Evolutionary conservation across 2,329 filamentous ascomycete genomes (phyloP).

Genomic region (Byssoonygena ceratinophila): DNA sequence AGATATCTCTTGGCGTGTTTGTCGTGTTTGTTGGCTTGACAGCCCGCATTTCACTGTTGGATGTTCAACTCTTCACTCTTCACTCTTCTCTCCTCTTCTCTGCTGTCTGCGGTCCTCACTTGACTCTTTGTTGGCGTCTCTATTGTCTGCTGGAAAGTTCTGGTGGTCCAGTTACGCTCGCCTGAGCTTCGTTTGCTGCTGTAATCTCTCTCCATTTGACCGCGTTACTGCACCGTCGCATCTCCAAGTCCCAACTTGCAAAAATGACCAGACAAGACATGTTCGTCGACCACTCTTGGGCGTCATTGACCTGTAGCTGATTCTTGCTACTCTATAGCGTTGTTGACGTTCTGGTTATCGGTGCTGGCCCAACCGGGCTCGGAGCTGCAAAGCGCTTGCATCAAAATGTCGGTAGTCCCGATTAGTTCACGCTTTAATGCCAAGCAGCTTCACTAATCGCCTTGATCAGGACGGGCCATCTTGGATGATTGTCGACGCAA

Average conservation of each 20-base stretch:
- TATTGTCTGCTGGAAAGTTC: neutral
- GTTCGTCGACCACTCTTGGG: neutral
- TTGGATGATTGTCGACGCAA: slow-evolving; percentile 91
- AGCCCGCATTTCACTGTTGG: neutral
- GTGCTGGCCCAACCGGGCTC: slow-evolving; percentile 91
- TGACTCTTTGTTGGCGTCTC: neutral
- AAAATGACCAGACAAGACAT: slow-evolving; percentile 2
- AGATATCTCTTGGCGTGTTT: slow-evolving; percentile 2
- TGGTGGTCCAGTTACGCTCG: neutral
- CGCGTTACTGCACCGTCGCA: neutral
- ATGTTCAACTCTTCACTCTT: neutral
- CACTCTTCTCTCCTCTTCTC: neutral
- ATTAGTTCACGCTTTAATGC: neutral
- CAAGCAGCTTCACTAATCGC: neutral
- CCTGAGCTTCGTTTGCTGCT: neutral
- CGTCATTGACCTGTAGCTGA: neutral
- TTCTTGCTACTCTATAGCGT: slow-evolving; percentile 47
- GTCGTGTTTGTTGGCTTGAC: neutral
- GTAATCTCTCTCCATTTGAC: neutral
- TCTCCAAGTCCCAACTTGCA: neutral
- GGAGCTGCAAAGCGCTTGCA: slow-evolving; percentile 96
- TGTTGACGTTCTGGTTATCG: slow-evolving; percentile 95
- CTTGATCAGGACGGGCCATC: slow-evolving; percentile 65
- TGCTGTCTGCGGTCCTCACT: neutral
- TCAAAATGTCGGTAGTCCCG: slow-evolving; percentile 62